phyloP scores from a whole-genome alignment of 495 filamentous ascomycete species.

The Copromyces sp. region DNA sequence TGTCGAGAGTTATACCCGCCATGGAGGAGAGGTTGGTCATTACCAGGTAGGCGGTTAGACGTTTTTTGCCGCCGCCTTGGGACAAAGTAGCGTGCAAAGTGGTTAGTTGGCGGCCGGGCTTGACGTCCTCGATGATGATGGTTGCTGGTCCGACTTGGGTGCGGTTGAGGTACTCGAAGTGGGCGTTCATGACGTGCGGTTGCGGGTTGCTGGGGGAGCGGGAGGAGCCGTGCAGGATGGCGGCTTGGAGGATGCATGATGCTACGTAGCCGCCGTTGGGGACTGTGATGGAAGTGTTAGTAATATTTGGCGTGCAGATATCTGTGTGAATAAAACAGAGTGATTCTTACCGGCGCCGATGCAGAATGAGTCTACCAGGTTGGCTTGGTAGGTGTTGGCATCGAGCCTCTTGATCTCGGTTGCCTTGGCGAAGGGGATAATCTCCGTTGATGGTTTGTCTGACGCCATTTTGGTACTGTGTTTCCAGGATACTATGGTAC shows the following conservation, averaged over 20 bases:
- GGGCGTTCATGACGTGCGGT: conserved; percentile 53
- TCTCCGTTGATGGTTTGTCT: not conserved
- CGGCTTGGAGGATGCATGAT: conserved; percentile 48
- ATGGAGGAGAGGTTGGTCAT: conserved; percentile 51
- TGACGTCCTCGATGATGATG: conserved; percentile 59
- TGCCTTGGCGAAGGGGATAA: conserved; percentile 21
- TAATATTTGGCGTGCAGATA: not conserved
- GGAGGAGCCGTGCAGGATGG: conserved; percentile 47
- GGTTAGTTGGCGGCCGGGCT: conserved; percentile 60
- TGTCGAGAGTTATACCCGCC: conserved; percentile 44
- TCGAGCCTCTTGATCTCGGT: conserved; percentile 42
- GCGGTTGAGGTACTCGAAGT: conserved; percentile 63
- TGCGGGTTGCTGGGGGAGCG: conserved; percentile 48
- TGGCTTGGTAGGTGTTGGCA: conserved; percentile 49
- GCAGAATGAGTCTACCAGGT: conserved; percentile 53
- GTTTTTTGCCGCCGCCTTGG: conserved; percentile 17
- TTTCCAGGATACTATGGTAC: not conserved
- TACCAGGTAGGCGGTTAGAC: conserved; percentile 53
- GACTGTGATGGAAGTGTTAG: conserved; percentile 34
- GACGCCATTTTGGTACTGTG: not conserved
- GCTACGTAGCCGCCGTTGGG: conserved; percentile 77
- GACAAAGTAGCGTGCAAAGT: conserved; percentile 59
- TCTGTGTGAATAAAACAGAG: too few species aligned
- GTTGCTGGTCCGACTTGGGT: conserved; percentile 52
- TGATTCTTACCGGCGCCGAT: conserved; percentile 51